Percentiles rank a stretch among this genome's conserved stretches.
These are phyloP conservation scores for Trichoderma cornu-damae DNA, from an alignment of 2,329 filamentous ascomycete genomes.

Conservation along the genomic window DNA sequence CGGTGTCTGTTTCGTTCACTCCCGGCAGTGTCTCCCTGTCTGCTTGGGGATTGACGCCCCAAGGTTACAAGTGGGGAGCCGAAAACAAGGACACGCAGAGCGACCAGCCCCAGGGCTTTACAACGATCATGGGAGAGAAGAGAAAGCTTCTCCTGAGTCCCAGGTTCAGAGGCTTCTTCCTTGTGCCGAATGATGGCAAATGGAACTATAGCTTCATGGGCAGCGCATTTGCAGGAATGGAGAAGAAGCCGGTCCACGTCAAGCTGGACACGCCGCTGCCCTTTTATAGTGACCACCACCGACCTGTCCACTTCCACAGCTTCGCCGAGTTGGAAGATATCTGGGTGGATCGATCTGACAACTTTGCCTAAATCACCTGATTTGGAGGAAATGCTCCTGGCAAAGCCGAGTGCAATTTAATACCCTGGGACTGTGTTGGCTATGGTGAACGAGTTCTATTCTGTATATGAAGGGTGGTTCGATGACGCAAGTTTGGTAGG, in stretches of 20 bases:
- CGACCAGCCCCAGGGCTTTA: constrained; percentile 92
- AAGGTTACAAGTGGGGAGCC: constrained; percentile 93
- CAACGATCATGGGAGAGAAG: constrained; percentile 88
- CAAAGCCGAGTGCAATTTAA: neutral
- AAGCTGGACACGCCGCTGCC: constrained; percentile 86
- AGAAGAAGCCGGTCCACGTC: constrained; percentile 87
- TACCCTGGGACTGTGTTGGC: neutral
- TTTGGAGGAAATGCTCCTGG: neutral
- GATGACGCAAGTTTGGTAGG: constrained; percentile 5
- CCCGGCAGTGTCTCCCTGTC: constrained; percentile 92
- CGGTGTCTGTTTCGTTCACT: constrained; percentile 93
- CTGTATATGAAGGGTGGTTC: neutral
- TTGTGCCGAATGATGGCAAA: constrained; percentile 80
- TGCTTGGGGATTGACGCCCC: constrained; percentile 86
- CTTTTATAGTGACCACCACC: constrained; percentile 90
- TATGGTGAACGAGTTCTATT: neutral
- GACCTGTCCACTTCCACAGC: constrained; percentile 92
- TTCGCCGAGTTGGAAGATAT: constrained; percentile 97
- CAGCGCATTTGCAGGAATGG: constrained; percentile 75
- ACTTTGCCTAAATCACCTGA: constrained; percentile 68
- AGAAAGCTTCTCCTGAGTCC: constrained; percentile 90
- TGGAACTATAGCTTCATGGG: constrained; percentile 99
- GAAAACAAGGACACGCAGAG: constrained; percentile 91
- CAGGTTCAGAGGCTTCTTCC: constrained; percentile 90
- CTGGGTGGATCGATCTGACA: constrained; percentile 88